Percentiles rank a stretch among this genome's conserved stretches.
phyloP scores from a whole-genome alignment of 495 filamentous ascomycete genomes.

The Penicillium subrubescens region DNA sequence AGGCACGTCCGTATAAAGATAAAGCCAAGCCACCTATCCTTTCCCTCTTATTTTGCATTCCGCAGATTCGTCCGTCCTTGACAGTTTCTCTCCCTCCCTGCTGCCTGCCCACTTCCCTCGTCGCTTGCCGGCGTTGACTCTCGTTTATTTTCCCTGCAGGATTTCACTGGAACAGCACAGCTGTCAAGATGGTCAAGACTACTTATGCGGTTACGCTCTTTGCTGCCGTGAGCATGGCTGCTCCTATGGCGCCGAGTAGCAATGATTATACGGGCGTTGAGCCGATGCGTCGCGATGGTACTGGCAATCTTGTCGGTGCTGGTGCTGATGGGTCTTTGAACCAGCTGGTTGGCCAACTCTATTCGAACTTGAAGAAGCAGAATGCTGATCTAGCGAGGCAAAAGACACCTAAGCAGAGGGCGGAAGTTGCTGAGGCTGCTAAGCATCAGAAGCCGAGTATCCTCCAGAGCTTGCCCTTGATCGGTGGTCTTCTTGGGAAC shows the following conservation, averaged over 20 bases:
- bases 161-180: background rate
- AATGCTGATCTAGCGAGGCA: background rate
- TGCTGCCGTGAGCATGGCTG: conserved; percentile 29
- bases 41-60: conserved; percentile 21
- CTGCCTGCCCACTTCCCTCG: conserved; percentile 2
- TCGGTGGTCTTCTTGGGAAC: background rate
- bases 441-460: conserved; percentile 3
- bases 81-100: background rate
- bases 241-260: conserved; percentile 17
- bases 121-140: conserved; percentile 29
- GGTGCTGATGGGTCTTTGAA: conserved; percentile 20
- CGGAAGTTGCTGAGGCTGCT: background rate
- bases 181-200: conserved; percentile 31
- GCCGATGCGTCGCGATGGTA: conserved; percentile 17
- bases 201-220: conserved; percentile 30
- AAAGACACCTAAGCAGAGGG: conserved; percentile 3
- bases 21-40: conserved; percentile 9
- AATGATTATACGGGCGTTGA: conserved; percentile 5
- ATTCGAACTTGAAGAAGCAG: conserved; percentile 3
- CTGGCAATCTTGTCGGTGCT: conserved; percentile 22
- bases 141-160: conserved; percentile 13
- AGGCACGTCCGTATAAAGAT: conserved; percentile 20
- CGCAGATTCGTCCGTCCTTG: conserved; percentile 11
- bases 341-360: conserved; percentile 10
- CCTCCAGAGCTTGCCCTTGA: background rate